Conservation (phyloP, 169 alveolate genomes). For the Plasmodium coatneyi region DNA sequence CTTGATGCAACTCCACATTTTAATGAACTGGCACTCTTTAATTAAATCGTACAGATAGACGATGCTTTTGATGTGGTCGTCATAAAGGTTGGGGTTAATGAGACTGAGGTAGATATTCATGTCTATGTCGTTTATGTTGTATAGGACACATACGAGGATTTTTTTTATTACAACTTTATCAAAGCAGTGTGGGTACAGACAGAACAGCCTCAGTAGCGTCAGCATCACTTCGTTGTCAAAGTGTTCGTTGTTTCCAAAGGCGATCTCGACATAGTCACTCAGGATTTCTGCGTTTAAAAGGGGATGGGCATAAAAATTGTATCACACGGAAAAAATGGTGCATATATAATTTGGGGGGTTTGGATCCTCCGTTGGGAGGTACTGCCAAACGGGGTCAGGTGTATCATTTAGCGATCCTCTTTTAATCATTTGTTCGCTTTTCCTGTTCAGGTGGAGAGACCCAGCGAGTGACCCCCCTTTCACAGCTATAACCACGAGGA, state of each 20-base stretch:
- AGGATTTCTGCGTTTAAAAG: conserved; percentile 21
- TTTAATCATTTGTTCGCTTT: neutral
- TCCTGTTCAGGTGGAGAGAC: neutral
- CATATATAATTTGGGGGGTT: neutral
- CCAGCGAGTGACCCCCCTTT: neutral
- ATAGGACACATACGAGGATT: conserved; percentile 58
- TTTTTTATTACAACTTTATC: conserved; percentile 57
- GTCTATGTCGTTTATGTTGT: conserved; percentile 53
- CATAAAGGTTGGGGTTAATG: conserved; percentile 59
- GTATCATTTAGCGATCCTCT: neutral
- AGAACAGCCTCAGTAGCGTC: conserved; percentile 53
- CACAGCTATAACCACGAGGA: neutral
- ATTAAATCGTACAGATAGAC: conserved; percentile 49
- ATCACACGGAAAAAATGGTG: neutral
- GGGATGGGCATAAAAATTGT: neutral
- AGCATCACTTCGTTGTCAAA: conserved; percentile 73
- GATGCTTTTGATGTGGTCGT: conserved; percentile 47
- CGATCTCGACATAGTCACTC: conserved; percentile 65
- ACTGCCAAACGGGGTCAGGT: neutral
- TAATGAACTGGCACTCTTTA: conserved; percentile 49
- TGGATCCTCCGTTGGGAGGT: neutral
- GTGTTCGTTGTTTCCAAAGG: conserved; percentile 62
- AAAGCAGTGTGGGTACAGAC: conserved; percentile 67
- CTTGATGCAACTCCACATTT: conserved; percentile 56
- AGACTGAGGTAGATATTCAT: conserved; percentile 67